Base-by-base conservation (phyloP, 2,329 filamentous ascomycete species). In the Clonostachys rhizophaga region DNA sequence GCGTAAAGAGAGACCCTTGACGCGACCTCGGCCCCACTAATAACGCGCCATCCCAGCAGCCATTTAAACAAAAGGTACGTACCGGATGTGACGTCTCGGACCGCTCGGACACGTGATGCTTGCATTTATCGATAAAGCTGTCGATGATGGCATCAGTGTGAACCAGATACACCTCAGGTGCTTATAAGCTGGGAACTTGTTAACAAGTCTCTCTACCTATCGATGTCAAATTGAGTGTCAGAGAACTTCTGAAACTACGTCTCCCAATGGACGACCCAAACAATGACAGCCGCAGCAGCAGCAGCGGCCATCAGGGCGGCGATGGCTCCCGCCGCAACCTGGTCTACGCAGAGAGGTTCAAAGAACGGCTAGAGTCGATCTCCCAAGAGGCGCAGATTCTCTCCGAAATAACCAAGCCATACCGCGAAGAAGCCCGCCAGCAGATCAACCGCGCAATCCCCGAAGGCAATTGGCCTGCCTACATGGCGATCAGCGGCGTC, bases 261-360 rank as follows among this genome's bases (percentile, higher is more conserved):
- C 34, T 24, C 36, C 16, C 30, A 13, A 46, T 46, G 44, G 44
- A 46, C 24, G 44, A 30, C 16, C 16, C 44, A 11, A 34, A 46
- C 44, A 40, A 42, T 18, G 37, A 24, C 20, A 18, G 36, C 36
- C 36, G 24, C 36, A 34, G 17, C 36, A 18, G 34, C 10, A 18
- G 34, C 18, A 18, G 18, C 10, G 24, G 24, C 8, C 34, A 20
- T 35, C 24, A 34, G 13, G 10, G 13, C 33, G 33, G 16, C 11
- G 14, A 45, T 35, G 40, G 30, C 24, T n/a, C 13, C 12, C 36
- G 36, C 11, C 36, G 36, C 36, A 34, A 46, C 44, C 20, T 46
- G 5, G 16, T 35, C 20, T 46, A 46, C 44, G 44, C 37, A 37
- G 37, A 46, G 17, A 12, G 20, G 6, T 41, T 46, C 17, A 35